These are phyloP conservation scores for Ophiocordyceps camponoti-saundersi DNA, from an alignment of 2,329 filamentous ascomycete genomes.

Conservation along the genomic window DNA sequence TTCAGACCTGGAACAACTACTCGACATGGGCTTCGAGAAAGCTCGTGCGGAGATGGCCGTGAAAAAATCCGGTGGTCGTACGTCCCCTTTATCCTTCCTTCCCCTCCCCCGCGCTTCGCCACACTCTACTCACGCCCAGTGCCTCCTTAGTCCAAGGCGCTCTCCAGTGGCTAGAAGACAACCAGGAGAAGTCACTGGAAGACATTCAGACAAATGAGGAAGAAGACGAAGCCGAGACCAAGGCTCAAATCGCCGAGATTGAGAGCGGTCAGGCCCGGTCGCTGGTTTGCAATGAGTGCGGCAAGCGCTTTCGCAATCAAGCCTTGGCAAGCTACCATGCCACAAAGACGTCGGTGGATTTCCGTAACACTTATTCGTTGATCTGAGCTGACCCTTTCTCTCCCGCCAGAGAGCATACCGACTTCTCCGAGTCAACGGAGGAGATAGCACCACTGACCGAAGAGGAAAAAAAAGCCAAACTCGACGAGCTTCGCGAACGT, in stretches of 20 bases:
- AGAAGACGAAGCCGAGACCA: conserved; percentile 30
- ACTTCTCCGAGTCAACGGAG: conserved; percentile 88
- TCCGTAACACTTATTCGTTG: background rate
- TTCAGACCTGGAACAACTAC: conserved; percentile 41
- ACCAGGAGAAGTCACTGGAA: conserved; percentile 74
- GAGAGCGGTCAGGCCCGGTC: conserved; percentile 56
- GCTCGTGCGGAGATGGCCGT: conserved; percentile 69
- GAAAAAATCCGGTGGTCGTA: conserved; percentile 64
- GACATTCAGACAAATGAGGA: conserved; percentile 47
- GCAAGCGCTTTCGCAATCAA: conserved; percentile 72
- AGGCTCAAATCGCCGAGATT: conserved; percentile 45
- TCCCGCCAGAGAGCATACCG: conserved; percentile 52
- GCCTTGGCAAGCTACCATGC: conserved; percentile 81
- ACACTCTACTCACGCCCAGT: conserved; percentile 1
- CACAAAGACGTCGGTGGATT: conserved; percentile 49
- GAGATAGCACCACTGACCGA: conserved; percentile 82
- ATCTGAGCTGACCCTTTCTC: conserved; percentile 2
- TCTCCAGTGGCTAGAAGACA: conserved; percentile 86
- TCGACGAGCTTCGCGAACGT: conserved; percentile 57
- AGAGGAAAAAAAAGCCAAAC: conserved; percentile 70
- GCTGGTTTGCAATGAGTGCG: conserved; percentile 86
- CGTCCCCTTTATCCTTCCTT: background rate
- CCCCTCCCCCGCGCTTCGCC: background rate
- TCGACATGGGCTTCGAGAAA: conserved; percentile 69
- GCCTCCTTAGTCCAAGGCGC: conserved; percentile 56